Base-by-base conservation (phyloP, 2,329 filamentous ascomycete species). In the Trichoderma lentiforme region DNA sequence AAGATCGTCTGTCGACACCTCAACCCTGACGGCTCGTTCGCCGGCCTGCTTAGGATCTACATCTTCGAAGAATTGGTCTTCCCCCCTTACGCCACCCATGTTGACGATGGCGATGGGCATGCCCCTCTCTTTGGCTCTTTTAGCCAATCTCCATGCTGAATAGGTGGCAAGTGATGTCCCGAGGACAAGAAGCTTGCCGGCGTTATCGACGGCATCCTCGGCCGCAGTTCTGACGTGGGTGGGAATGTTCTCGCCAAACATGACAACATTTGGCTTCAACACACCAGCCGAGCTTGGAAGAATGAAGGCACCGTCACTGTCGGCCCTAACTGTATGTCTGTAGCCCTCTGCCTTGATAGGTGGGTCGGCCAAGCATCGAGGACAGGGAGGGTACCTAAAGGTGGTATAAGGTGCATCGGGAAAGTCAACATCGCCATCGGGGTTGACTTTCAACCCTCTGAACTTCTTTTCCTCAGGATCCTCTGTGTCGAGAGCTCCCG, bases 151-250 rank as follows among this genome's bases (percentile, higher is more conserved):
- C 94, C 94, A 99, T 0, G 96, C 96, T 12, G 94, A 97, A 80
- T 97, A 98, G 0, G 96, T 98, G 6, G 96, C 96, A 62, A 98
- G 86, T 73, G 93, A 97, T 43, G 93, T 98, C 4, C 95, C 96
- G 18, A 98, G 81, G 9, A 98, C 88, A 26, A 98, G 84, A 43
- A 98, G 82, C 72, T 89, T 89, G 6, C 90, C 90, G 1, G 94
- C 92, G 32, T 87, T 86, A 77, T 98, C 93, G 64, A 98, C 89
- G 14, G 92, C 92, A 32, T 89, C 83, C 78, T 98, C 95, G 1
- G 95, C 95, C 0, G 90, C 90, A 1, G 84, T 81, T 80, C 97
- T 98, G 43, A 95, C 90, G 1, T 82, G 77, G 1, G 83, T 81
- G 0, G 88, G 85, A 64, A 98, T 97, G 73, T 90, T 95, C 82